phyloP scores from a whole-genome alignment of 2,329 filamentous ascomycete genomes.

The Stromatinia cepivora region DNA sequence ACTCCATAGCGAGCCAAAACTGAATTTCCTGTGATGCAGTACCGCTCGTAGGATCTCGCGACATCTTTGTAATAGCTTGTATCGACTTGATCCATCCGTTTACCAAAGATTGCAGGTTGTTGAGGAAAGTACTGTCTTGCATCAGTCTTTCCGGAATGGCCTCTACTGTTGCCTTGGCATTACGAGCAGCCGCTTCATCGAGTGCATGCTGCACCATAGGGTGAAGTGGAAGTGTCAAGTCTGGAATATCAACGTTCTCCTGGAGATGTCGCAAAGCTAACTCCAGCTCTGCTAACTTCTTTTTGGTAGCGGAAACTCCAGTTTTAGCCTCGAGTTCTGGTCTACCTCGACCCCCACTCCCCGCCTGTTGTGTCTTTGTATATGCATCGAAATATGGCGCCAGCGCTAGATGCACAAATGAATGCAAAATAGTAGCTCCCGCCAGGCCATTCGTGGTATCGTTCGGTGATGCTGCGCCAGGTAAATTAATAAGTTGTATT shows the following conservation, averaged over 20 bases:
- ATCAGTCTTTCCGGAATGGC: constrained; percentile 74
- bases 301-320: constrained; percentile 95
- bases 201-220: constrained; percentile 83
- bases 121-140: constrained; percentile 87
- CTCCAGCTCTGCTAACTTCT: constrained; percentile 92
- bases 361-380: constrained; percentile 75
- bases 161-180: constrained; percentile 72
- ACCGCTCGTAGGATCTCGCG: constrained; percentile 71
- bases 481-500: constrained; percentile 89
- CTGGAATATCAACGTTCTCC: constrained; percentile 97
- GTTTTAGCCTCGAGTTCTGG: constrained; percentile 89
- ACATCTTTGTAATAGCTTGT: constrained; percentile 92
- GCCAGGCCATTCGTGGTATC: constrained; percentile 68
- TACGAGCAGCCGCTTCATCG: constrained; percentile 69
- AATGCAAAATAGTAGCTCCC: constrained; percentile 74
- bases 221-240: constrained; percentile 83
- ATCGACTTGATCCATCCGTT: constrained; percentile 99
- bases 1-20: constrained; percentile 98
- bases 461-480: constrained; percentile 68
- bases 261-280: constrained; percentile 87
- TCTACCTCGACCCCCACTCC: constrained; percentile 66
- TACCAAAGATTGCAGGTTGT: constrained; percentile 88
- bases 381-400: constrained; percentile 97
- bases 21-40: constrained; percentile 98
- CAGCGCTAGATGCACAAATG: constrained; percentile 85